Percentiles rank a stretch among this genome's conserved stretches.
Conservation (phyloP, 805 yeast species). For the Myxozyma melibiosi region DNA sequence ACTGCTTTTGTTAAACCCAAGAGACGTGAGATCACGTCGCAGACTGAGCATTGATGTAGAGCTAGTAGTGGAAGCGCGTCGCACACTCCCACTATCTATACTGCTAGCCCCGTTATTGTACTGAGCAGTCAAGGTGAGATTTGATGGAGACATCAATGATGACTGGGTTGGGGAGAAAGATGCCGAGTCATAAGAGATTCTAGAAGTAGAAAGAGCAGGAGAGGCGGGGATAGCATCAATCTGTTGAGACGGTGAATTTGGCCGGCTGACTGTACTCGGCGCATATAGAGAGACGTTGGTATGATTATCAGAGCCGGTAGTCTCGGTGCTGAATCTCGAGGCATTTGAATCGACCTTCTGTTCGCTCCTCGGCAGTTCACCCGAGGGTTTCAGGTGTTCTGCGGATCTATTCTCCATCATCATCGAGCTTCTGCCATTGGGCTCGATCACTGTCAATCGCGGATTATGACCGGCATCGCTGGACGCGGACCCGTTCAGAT, state of each 20-base stretch:
- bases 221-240: background rate
- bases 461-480: background rate
- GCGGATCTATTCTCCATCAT: background rate
- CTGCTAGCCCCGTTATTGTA: conserved; percentile 5
- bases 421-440: conserved; percentile 1
- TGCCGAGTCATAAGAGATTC: conserved; percentile 12
- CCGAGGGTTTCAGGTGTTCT: background rate
- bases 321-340: background rate
- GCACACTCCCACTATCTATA: conserved; percentile 3
- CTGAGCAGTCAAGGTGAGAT: conserved; percentile 10
- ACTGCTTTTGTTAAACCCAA: conserved; percentile 28
- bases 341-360: background rate
- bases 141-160: conserved; percentile 17
- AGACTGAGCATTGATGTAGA: conserved; percentile 14
- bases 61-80: conserved; percentile 14
- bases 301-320: background rate
- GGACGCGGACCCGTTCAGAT: background rate
- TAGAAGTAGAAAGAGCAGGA: conserved; percentile 14
- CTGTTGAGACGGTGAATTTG: background rate
- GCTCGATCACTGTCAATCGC: background rate
- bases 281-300: conserved; percentile 1
- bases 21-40: conserved; percentile 23
- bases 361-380: background rate
- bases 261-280: background rate
- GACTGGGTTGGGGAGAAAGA: conserved; percentile 17